These are phyloP conservation scores for Tulasnella sp. DNA, from an alignment of 768 basidiomycete species.

Conservation along the genomic window DNA sequence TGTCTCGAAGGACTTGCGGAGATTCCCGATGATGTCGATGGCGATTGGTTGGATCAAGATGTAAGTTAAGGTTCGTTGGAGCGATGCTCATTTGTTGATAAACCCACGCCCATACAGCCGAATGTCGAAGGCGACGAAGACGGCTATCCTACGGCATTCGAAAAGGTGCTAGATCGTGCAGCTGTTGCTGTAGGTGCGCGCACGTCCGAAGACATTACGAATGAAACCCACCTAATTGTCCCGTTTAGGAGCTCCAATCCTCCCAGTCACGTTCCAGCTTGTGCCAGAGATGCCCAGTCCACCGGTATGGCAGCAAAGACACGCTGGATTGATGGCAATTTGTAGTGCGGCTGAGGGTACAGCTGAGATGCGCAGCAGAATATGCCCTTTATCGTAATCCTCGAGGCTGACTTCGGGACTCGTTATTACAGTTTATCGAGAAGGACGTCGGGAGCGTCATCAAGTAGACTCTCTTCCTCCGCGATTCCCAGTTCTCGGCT, in stretches of 20 bases:
- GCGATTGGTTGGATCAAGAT: conserved; percentile 38
- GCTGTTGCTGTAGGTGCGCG: conserved; percentile 55
- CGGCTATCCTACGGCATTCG: conserved; percentile 64
- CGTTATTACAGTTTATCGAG: conserved; percentile 52
- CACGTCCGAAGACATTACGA: not conserved
- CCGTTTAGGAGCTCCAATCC: conserved; percentile 51
- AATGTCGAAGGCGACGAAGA: conserved; percentile 51
- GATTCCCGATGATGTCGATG: conserved; percentile 50
- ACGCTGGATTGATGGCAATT: conserved; percentile 82
- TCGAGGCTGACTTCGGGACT: not conserved
- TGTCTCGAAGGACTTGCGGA: conserved; percentile 80
- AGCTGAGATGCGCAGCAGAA: conserved; percentile 43
- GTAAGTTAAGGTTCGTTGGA: conserved; percentile 39
- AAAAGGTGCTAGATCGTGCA: conserved; percentile 73
- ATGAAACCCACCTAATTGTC: not conserved
- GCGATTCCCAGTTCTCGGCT: conserved; percentile 9
- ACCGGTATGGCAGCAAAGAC: conserved; percentile 77
- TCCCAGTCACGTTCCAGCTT: conserved; percentile 74
- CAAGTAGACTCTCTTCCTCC: conserved; percentile 45
- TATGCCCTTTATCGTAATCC: not conserved
- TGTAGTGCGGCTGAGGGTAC: conserved; percentile 81
- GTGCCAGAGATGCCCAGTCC: conserved; percentile 75
- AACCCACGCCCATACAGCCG: not conserved
- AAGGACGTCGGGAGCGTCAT: conserved; percentile 76
- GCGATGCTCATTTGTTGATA: not conserved